Base-by-base conservation (phyloP, 345 rosid species). In the Hypericum perforatum region DNA sequence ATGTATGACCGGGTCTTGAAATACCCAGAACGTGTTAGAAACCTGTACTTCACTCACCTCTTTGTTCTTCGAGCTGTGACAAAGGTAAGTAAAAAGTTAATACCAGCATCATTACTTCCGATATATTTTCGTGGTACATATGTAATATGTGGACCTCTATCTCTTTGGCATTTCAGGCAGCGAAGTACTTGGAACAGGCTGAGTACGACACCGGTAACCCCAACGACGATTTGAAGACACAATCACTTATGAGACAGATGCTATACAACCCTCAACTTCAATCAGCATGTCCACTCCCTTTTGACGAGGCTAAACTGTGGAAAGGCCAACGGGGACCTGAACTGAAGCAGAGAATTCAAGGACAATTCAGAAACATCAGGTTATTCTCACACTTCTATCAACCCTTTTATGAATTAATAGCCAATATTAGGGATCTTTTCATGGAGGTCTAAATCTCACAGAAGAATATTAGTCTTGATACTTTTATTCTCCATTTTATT, bases 261-360 rank as follows among this genome's bases (percentile, higher is more conserved):
- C 78, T 88, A 6, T 66, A 79, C 67, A 72, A 89, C 57, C 74
- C 86, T 45, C 75, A 82, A 63, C 76, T 87, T 39, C 90, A 75
- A 73, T 81, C 94, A 53, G 99, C 99, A 42, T 89, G 97, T 62
- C 95, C 99, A 7, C 70, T 85, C 43, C 97, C 99, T 46, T 92
- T 82, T 68, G 97, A 92, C 60, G 99, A 92, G 73, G 99, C 97
- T 47, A 84, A 89, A 73, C 71, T 92, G 54, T 92, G 97, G 95
- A 82, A 82, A 60, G 99, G 99, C 32, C 87, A 80, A 72, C 76
- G 78, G 51, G 99, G 99, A 44, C 99, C 95, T 13, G 97, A 92
- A 74, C 71, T 89, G 62, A 92, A 89, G 56, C 80, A 75, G 71
- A 72, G 77, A 63, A 80, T 82, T 69, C 97, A 85, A 66, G 74